phyloP scores from a whole-genome alignment of 768 basidiomycete genomes.

The Suillus decipiens region DNA sequence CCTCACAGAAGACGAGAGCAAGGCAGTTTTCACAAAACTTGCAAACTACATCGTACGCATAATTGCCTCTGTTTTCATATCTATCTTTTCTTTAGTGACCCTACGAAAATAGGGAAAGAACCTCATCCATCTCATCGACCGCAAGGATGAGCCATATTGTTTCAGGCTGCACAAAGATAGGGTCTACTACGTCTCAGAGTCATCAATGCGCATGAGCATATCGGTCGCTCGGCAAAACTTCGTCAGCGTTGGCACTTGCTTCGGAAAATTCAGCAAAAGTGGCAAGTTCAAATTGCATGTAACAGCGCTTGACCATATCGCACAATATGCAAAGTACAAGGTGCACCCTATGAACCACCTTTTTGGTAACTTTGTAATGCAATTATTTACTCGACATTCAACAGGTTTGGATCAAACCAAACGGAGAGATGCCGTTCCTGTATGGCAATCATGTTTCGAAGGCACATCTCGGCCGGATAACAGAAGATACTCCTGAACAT shows the following conservation, averaged over 20 bases:
- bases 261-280: constrained; percentile 96
- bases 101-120: constrained; percentile 77
- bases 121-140: constrained; percentile 91
- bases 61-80: neutral
- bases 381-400: neutral
- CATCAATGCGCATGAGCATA: constrained; percentile 89
- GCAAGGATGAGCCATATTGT: constrained; percentile 92
- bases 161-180: constrained; percentile 94
- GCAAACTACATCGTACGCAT: constrained; percentile 90
- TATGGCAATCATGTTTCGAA: constrained; percentile 99
- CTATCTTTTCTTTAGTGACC: neutral
- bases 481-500: constrained; percentile 98
- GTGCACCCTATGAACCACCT: constrained; percentile 41
- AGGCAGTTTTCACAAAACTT: constrained; percentile 93
- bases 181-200: constrained; percentile 95
- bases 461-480: constrained; percentile 97
- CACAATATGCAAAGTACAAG: constrained; percentile 98
- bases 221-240: constrained; percentile 93
- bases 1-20: constrained; percentile 95
- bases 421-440: constrained; percentile 98
- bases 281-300: constrained; percentile 98
- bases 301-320: constrained; percentile 89
- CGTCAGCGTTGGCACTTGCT: constrained; percentile 91
- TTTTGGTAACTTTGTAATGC: neutral
- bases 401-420: constrained; percentile 98